These are phyloP conservation scores for Plantago ovata DNA, from an alignment of 257 asterid genomes.

Conservation along the genomic window DNA sequence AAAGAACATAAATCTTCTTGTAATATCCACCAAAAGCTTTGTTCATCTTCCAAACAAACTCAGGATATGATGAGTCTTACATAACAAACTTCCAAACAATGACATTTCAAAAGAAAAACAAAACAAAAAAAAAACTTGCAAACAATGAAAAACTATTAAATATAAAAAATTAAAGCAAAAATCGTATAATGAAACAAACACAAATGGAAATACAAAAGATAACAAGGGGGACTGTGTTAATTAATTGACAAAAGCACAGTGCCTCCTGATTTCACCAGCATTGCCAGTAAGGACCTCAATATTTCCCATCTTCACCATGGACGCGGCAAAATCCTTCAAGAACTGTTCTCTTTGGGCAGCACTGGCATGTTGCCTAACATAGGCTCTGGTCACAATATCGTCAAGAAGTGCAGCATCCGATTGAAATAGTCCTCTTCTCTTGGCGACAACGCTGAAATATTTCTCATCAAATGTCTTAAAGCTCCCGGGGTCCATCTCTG, in stretches of 20 bases:
- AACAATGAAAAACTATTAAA: no score
- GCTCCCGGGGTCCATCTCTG: constrained; percentile 65
- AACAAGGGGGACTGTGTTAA: no score
- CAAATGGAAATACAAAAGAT: no score
- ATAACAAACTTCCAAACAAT: no score
- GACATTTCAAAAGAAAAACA: no score
- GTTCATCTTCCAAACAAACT: no score
- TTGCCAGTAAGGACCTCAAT: constrained; percentile 44
- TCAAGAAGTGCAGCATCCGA: constrained; percentile 51
- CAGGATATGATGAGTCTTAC: no score
- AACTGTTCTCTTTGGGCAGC: constrained; percentile 22
- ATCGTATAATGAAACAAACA: no score
- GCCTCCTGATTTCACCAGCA: constrained; percentile 46
- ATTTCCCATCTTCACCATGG: constrained; percentile 54
- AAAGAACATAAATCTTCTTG: no score
- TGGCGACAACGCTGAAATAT: constrained; percentile 37
- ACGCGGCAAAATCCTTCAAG: constrained; percentile 32
- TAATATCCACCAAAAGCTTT: no score
- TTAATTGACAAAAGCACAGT: constrained; percentile 42
- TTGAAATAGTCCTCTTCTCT: constrained; percentile 41
- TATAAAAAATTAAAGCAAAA: no score
- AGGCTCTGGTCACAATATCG: constrained; percentile 31
- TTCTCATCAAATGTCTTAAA: constrained; percentile 32
- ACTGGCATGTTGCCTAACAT: constrained; percentile 25
- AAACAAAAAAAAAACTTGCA: no score